Conservation (phyloP, 2,329 filamentous ascomycete species). For the Myriosclerotinia curreyana region DNA sequence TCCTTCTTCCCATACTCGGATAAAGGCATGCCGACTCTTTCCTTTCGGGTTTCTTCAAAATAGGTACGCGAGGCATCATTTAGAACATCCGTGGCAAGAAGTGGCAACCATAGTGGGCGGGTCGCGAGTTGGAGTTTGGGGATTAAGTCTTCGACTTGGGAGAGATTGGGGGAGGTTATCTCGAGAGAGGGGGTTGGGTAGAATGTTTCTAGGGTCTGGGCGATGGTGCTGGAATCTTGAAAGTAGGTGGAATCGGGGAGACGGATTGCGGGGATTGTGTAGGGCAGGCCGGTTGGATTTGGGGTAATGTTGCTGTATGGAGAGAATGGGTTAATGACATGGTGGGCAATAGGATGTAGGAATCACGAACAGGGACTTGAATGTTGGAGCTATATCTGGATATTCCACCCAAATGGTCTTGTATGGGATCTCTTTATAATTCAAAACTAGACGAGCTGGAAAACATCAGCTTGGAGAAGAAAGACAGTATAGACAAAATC, state of each 20-base stretch:
- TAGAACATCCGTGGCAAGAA: conserved; percentile 52
- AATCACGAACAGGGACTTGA: conserved; percentile 52
- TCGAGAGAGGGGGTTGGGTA: conserved; percentile 53
- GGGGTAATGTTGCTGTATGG: conserved; percentile 43
- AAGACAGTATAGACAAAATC: neutral
- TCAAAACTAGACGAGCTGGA: conserved; percentile 55
- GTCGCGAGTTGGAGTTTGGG: conserved; percentile 39
- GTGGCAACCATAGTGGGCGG: conserved; percentile 45
- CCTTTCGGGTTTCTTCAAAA: conserved; percentile 53
- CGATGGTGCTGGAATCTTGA: conserved; percentile 64
- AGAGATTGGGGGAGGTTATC: conserved; percentile 52
- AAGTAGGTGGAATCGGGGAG: conserved; percentile 56
- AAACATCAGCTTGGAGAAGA: conserved; percentile 16
- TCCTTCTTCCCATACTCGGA: conserved; percentile 47
- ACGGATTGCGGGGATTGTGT: conserved; percentile 55
- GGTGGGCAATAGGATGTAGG: neutral
- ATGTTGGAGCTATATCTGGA: conserved; percentile 56
- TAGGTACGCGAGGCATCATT: conserved; percentile 51
- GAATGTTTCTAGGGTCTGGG: conserved; percentile 53
- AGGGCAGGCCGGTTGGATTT: conserved; percentile 40
- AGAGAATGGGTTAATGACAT: conserved; percentile 17
- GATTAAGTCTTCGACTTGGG: conserved; percentile 46
- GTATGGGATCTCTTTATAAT: conserved; percentile 66
- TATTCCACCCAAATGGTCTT: conserved; percentile 69
- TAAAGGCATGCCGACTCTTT: conserved; percentile 51